Conservation (phyloP, 2,329 filamentous ascomycete genomes). For the Coleophoma cylindrospora region DNA sequence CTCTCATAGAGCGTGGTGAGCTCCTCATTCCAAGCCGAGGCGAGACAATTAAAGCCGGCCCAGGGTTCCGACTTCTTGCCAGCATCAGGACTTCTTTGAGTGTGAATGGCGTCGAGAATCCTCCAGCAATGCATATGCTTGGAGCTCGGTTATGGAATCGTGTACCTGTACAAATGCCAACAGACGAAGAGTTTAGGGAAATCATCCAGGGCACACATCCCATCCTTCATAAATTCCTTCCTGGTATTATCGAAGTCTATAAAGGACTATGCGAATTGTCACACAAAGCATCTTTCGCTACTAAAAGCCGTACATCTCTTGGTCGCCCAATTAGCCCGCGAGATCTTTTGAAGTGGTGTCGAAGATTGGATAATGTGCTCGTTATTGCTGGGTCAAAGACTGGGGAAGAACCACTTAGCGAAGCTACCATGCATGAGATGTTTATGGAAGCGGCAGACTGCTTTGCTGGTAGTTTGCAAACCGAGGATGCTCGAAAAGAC, state of each 20-base stretch:
- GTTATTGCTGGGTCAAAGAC: conserved; percentile 55
- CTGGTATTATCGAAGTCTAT: conserved; percentile 56
- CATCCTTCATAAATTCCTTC: conserved; percentile 56
- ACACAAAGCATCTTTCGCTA: conserved; percentile 35
- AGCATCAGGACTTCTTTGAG: conserved; percentile 78
- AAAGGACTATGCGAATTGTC: conserved; percentile 43
- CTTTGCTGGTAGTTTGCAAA: conserved; percentile 77
- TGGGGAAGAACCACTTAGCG: conserved; percentile 66
- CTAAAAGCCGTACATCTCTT: conserved; percentile 42
- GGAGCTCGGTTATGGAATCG: conserved; percentile 83
- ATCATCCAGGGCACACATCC: conserved; percentile 71
- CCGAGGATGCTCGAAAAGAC: conserved; percentile 50
- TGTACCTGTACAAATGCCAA: conserved; percentile 63
- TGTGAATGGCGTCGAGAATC: conserved; percentile 59
- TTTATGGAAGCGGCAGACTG: conserved; percentile 93
- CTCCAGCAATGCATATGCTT: conserved; percentile 65
- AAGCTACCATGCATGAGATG: conserved; percentile 72
- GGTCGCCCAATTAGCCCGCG: conserved; percentile 57
- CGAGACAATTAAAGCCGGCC: conserved; percentile 76
- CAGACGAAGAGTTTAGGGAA: conserved; percentile 64
- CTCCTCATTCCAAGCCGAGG: conserved; percentile 85
- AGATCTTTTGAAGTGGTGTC: conserved; percentile 90
- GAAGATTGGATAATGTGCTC: conserved; percentile 66
- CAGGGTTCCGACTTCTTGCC: conserved; percentile 85
- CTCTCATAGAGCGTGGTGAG: conserved; percentile 88